A percentile compares a stretch with the other conserved stretches of the same genome.
phyloP scores from a whole-genome alignment of 306 rosid species.

The Quercus aquifolioides region DNA sequence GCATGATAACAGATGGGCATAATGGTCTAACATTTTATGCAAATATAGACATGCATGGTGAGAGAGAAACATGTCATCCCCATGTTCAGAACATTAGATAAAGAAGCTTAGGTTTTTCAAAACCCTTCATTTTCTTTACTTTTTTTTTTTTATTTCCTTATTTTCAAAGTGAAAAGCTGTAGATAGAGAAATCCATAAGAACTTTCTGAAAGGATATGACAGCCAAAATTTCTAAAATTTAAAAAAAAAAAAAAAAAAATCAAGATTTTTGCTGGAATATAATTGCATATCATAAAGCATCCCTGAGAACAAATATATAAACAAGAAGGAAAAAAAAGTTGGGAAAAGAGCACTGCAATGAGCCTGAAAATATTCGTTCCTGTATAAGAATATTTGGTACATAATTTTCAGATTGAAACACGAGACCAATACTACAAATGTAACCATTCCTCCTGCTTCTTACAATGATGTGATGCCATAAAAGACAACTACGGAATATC shows the following conservation, averaged over 20 bases:
- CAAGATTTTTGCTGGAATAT: not conserved
- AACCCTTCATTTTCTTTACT: not conserved
- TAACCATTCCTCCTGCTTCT: constrained; percentile 14
- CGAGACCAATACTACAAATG: not conserved
- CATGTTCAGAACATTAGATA: not conserved
- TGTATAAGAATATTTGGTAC: constrained; percentile 8
- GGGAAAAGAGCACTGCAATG: not conserved
- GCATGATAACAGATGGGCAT: not conserved
- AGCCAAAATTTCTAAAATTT: not conserved
- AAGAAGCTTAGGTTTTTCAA: not conserved
- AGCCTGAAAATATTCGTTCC: constrained; percentile 12
- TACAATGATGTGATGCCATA: constrained; percentile 12
- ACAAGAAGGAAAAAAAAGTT: not conserved
- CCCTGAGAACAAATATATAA: not conserved
- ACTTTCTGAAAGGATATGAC: not conserved
- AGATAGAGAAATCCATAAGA: not conserved
- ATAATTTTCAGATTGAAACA: constrained; percentile 3
- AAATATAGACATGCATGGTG: not conserved
- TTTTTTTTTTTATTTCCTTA: not conserved
- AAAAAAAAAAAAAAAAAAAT: not conserved
- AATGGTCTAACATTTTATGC: not conserved
- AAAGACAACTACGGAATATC: not conserved
- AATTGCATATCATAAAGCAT: not conserved
- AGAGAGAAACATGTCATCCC: not conserved
- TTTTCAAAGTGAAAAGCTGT: not conserved